A percentile compares a stretch with the other conserved stretches of the same genome.
Evolutionary conservation across 2,329 filamentous ascomycete species (phyloP).

Genomic region (Onygenales sp.): DNA sequence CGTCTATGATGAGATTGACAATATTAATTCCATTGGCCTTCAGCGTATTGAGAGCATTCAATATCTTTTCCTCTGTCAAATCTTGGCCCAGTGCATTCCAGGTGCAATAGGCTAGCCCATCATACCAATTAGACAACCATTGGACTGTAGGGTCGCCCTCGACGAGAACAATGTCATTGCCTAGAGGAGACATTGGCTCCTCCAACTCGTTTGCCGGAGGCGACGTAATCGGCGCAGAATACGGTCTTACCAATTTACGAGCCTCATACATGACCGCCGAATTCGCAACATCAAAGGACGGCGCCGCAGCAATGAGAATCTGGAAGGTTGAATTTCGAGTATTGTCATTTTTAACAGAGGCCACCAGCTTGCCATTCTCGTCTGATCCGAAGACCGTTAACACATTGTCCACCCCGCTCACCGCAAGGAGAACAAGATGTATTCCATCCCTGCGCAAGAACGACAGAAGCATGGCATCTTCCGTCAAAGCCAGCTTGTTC

Average conservation of each 20-base stretch:
- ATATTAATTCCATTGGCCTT: constrained; percentile 64
- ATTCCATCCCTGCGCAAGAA: constrained; percentile 65
- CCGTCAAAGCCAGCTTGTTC: constrained; percentile 55
- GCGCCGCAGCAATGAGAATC: constrained; percentile 61
- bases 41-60: constrained; percentile 63
- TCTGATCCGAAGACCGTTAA: constrained; percentile 60
- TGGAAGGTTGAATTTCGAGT: constrained; percentile 44
- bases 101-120: constrained; percentile 88
- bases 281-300: constrained; percentile 64
- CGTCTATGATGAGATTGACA: constrained; percentile 85
- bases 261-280: constrained; percentile 81
- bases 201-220: constrained; percentile 10
- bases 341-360: constrained; percentile 65
- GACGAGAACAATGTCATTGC: constrained; percentile 33
- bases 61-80: constrained; percentile 70
- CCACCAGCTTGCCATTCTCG: constrained; percentile 53
- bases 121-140: constrained; percentile 85
- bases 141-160: constrained; percentile 35
- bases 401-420: constrained; percentile 65
- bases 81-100: constrained; percentile 89
- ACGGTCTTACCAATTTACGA: constrained; percentile 49
- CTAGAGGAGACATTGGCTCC: constrained; percentile 22
- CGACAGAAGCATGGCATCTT: constrained; percentile 67
- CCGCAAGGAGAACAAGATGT: constrained; percentile 66
- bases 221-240: constrained; percentile 12